These are phyloP conservation scores for Citrus inodora DNA, from an alignment of 345 rosid species.

Conservation along the genomic window DNA sequence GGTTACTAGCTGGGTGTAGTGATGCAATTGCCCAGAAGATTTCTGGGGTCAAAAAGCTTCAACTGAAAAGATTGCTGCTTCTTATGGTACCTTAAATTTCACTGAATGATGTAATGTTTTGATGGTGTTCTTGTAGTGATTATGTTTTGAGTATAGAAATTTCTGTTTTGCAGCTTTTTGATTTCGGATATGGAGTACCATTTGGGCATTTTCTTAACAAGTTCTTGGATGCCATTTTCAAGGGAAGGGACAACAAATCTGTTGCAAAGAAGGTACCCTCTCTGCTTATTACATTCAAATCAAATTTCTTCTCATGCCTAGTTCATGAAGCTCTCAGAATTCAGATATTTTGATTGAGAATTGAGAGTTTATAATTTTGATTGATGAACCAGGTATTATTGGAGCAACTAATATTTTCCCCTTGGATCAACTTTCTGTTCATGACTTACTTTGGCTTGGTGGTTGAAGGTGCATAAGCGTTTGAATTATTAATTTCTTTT, in stretches of 20 bases:
- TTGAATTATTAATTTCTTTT: not conserved
- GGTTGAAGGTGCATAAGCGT: conserved; percentile 58
- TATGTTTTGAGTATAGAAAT: too few relatives aligned
- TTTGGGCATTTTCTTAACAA: conserved; percentile 85
- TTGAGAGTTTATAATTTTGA: not conserved
- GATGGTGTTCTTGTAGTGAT: too few relatives aligned
- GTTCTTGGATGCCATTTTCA: conserved; percentile 69
- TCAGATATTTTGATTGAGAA: not conserved
- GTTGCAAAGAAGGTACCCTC: conserved; percentile 69
- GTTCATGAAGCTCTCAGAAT: not conserved
- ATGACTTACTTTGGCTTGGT: conserved; percentile 87
- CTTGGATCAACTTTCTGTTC: conserved; percentile 82
- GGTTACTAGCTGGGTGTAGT: conserved; percentile 68
- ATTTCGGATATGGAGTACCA: conserved; percentile 79
- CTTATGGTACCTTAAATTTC: conserved; percentile 47
- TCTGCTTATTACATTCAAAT: not conserved
- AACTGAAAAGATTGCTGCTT: conserved; percentile 64
- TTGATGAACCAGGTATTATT: conserved; percentile 52
- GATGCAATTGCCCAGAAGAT: conserved; percentile 85
- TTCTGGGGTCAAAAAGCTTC: conserved; percentile 68
- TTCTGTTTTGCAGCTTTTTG: conserved; percentile 52
- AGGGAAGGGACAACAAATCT: conserved; percentile 64
- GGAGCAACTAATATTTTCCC: conserved; percentile 77
- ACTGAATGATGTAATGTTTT: too few relatives aligned
- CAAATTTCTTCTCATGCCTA: not conserved